Base-by-base conservation (phyloP, 805 yeast genomes). In the Lipomyces anomalus region DNA sequence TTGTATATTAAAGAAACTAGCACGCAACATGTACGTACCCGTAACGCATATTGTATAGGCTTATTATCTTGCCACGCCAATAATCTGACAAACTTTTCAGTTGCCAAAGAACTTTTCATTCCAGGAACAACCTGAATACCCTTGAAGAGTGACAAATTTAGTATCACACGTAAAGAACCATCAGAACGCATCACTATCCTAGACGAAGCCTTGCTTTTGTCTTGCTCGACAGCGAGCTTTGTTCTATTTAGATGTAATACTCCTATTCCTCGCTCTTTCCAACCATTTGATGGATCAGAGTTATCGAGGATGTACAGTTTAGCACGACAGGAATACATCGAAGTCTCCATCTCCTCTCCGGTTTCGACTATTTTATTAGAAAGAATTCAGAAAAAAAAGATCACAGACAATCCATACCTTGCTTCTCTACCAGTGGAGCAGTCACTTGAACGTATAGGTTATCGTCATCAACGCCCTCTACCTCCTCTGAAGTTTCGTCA, bases 231-330 rank as follows among this genome's bases (percentile, higher is more conserved):
- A 1, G 37, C 13, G 4, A 46, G 49, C 24, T 50, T 50, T 41
- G 63, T 59, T 38, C 66, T 64, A 64, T 92, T 90, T 22, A 92
- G 74, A 61, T 86, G 95, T n/a, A 92, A 67, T 3, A 78, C 74
- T 2, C 98, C 98, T 35, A 84, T 72, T 21, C 98, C 98, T 59
- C 92, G 78, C 65, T 92, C 98, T 62, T 86, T 92, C 98, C 98
- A 92, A 1, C 96, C 96, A 21, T 41, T 38, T 16, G 74, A 78
- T 6, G 74, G 62, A 30, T 79, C 74, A 0, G 80, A 68, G 4
- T 89, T 68, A 57, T 84, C 84, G 56, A 86, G 67, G 24, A 76
- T 79, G 61, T 89, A 92, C 22, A 92, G 67, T 60, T 89, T 86
- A 3, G 94, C 86, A 39, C 82, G 79, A 32, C 83, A 74, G 36